Conservation (phyloP, 2,329 filamentous ascomycete species). For the Cordyceps javanica region DNA sequence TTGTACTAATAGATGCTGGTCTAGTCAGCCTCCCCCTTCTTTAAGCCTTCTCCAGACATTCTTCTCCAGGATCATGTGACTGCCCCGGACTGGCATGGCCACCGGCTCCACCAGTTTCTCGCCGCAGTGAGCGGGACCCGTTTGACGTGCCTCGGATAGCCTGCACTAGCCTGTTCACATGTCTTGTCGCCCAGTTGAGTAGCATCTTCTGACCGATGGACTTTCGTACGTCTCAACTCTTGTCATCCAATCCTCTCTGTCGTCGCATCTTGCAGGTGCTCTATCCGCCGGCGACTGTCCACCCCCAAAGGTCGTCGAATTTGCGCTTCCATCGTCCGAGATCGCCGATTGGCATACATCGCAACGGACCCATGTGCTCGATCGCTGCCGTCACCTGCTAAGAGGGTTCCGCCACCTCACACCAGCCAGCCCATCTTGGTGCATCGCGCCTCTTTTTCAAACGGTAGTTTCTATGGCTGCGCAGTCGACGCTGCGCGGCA, state of each 20-base stretch:
- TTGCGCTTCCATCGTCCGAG: neutral
- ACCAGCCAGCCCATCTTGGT: neutral
- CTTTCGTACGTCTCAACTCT: neutral
- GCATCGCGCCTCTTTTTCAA: neutral
- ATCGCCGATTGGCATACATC: neutral
- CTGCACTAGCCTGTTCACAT: conserved; percentile 11
- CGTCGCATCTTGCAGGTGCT: neutral
- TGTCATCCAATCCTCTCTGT: neutral
- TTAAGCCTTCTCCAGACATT: neutral
- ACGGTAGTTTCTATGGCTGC: conserved; percentile 58
- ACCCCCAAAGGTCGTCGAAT: neutral
- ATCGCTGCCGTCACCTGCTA: conserved; percentile 1
- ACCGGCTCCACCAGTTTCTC: conserved; percentile 1
- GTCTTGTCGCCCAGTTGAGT: neutral
- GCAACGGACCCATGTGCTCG: conserved; percentile 11
- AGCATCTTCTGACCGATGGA: neutral
- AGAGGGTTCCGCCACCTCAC: neutral
- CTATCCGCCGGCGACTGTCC: neutral
- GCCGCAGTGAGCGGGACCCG: conserved; percentile 5
- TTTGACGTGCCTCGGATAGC: conserved; percentile 13
- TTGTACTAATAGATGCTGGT: too few relatives aligned
- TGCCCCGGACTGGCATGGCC: conserved; percentile 6
- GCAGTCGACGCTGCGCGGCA: conserved; percentile 74
- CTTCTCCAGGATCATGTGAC: conserved; percentile 12
- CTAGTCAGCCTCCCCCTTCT: neutral